phyloP scores from a whole-genome alignment of 1,139 yeast genomes.

The Suhomyces bolitotheri region DNA sequence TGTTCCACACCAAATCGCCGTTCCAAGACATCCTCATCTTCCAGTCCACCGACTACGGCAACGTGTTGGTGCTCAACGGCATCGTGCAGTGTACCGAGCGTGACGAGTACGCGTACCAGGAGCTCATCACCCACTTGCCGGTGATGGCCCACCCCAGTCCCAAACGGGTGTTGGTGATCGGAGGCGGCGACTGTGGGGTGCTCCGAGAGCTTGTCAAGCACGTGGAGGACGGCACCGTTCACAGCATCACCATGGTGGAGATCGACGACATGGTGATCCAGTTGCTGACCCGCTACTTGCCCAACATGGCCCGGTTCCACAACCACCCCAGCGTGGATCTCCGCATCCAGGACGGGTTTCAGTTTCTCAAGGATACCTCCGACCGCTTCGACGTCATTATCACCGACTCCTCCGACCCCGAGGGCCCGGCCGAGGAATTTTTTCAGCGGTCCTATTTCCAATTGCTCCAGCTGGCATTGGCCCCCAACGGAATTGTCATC shows the following conservation, averaged over 20 bases:
- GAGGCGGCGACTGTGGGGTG: slow-evolving; percentile 96
- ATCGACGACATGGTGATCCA: slow-evolving; percentile 86
- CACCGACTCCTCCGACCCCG: slow-evolving; percentile 96
- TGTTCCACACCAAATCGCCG: slow-evolving; percentile 38
- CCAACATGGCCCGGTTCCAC: slow-evolving; percentile 74
- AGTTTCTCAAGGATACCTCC: slow-evolving; percentile 54
- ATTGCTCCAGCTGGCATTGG: slow-evolving; percentile 65
- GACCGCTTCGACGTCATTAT: slow-evolving; percentile 79
- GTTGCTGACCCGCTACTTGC: slow-evolving; percentile 72
- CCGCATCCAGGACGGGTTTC: slow-evolving; percentile 85
- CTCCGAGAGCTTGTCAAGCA: slow-evolving; percentile 84
- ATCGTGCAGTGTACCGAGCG: slow-evolving; percentile 86
- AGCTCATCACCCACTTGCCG: slow-evolving; percentile 81
- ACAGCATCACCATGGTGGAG: slow-evolving; percentile 78
- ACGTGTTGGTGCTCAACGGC: slow-evolving; percentile 82
- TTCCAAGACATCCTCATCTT: slow-evolving; percentile 60
- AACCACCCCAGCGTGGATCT: slow-evolving; percentile 72
- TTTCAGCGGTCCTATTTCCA: slow-evolving; percentile 83
- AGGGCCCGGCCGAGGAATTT: slow-evolving; percentile 95
- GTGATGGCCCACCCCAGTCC: slow-evolving; percentile 75
- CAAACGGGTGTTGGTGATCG: slow-evolving; percentile 75
- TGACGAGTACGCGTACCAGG: slow-evolving; percentile 90
- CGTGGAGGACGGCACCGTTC: slow-evolving; percentile 49
- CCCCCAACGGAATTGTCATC: slow-evolving; percentile 73
- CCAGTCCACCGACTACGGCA: slow-evolving; percentile 74